Percentiles rank a stretch among this genome's conserved stretches.
phyloP scores from a whole-genome alignment of 495 filamentous ascomycete species.

The Daldinia childiae region DNA sequence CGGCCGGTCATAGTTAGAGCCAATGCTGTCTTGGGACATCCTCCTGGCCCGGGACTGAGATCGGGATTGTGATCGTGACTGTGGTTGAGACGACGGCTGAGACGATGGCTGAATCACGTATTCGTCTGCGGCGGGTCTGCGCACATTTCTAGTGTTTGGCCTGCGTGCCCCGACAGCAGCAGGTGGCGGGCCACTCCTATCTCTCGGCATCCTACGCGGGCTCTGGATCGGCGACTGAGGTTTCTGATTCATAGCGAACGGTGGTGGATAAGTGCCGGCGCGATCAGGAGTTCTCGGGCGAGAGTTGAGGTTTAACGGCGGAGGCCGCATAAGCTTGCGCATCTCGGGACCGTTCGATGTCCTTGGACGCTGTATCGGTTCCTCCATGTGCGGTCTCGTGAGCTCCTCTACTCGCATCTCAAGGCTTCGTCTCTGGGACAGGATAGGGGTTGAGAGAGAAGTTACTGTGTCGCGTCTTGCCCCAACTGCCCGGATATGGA shows the following conservation, averaged over 20 bases:
- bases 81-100: background rate
- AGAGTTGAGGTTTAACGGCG: constrained; percentile 37
- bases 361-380: constrained; percentile 22
- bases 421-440: constrained; percentile 48
- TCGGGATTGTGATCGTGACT: background rate
- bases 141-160: constrained; percentile 29
- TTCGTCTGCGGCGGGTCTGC: constrained; percentile 28
- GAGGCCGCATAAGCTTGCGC: constrained; percentile 33
- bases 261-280: constrained; percentile 35
- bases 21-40: constrained; percentile 31
- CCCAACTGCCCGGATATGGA: constrained; percentile 53
- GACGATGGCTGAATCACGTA: constrained; percentile 26
- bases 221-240: constrained; percentile 31
- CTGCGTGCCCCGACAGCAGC: constrained; percentile 29
- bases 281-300: constrained; percentile 33
- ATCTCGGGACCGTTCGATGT: constrained; percentile 24
- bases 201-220: constrained; percentile 19
- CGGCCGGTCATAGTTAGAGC: constrained; percentile 30
- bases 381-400: constrained; percentile 36
- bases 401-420: constrained; percentile 59
- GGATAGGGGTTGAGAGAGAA: constrained; percentile 34
- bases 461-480: constrained; percentile 57
- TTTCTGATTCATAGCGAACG: constrained; percentile 21
- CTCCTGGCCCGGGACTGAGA: background rate
- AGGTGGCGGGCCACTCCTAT: constrained; percentile 25